Evolutionary conservation across 192 early-diverging fungal genomes (phyloP).

Genomic region (Rhizophagus clarus): DNA sequence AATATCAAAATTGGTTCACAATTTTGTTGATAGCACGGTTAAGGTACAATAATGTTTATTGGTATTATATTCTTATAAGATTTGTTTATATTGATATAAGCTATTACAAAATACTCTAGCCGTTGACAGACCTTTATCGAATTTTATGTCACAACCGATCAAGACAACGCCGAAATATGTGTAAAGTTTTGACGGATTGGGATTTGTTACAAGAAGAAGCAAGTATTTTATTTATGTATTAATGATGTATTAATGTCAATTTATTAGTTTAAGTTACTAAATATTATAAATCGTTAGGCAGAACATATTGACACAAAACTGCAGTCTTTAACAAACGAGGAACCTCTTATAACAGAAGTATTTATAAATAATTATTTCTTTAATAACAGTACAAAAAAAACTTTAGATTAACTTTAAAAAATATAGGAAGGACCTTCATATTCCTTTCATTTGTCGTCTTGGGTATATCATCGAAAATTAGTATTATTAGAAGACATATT

Average conservation of each 20-base stretch:
- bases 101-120: constrained; percentile 39
- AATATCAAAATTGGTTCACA: constrained; percentile 9
- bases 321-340: constrained; percentile 24
- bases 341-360: constrained; percentile 21
- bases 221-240: neutral
- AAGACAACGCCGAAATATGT: constrained; percentile 58
- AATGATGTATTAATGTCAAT: neutral
- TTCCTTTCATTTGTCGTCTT: constrained; percentile 63
- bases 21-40: constrained; percentile 12
- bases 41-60: constrained; percentile 27
- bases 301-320: constrained; percentile 39
- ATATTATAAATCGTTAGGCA: constrained; percentile 22
- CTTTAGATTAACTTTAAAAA: neutral
- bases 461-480: constrained; percentile 66
- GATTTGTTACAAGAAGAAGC: constrained; percentile 60
- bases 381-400: neutral
- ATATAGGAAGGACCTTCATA: constrained; percentile 20
- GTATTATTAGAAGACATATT: constrained; percentile 56
- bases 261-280: neutral
- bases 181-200: constrained; percentile 60
- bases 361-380: neutral
- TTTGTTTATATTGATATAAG: neutral
- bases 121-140: constrained; percentile 54
- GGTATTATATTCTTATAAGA: neutral
- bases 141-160: constrained; percentile 63